Evolutionary conservation across 176 grass and related monocot genomes (phyloP), one percentile per base, ranked within the genome.

Genomic region (Triticum urartu): DNA sequence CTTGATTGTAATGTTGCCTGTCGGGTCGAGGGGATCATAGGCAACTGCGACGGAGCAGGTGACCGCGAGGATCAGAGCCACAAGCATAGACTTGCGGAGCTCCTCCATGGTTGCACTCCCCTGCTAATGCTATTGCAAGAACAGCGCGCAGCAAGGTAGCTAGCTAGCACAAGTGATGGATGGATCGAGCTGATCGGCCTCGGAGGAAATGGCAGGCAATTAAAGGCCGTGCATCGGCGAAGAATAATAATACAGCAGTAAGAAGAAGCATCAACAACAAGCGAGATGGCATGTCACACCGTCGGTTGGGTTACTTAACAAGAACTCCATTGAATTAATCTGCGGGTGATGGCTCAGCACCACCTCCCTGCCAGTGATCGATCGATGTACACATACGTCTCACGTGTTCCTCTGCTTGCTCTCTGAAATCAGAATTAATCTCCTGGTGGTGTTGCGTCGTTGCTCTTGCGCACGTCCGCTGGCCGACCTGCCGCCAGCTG

Each of bases 1-100:
- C 86, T 99, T 96, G 5, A 99, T 82, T 1, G 92, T 96, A 61
- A 99, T 99, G 88, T 99, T 99, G 70, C 97, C 97, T 1, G 40
- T 89, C 7, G 94, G 94, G 32, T 99, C 97, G 34, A 99, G 61
- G 6, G 97, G 89, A 81, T 99, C 97, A 66, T 96, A 99, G 0
- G 85, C 94, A 54, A 75, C 94, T 91, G 95, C 75, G 9, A 83
- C 34, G 21, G 90, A 90, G 69, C 79, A 93, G 42, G 79, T 75
- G 65, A 82, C 68, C 6, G 82, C 83, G 7, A 94, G 61, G 38
- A 87, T 20, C 39, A 91, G 52, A 64, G 72, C 81, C 43, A 87
- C 3, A 15, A 87, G 17, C 15, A 43, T 28, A 75, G 54, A 43
- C 67, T 32, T 50, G 63, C 32, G 30, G 60, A 30, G 73, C 42